A percentile compares a stretch with the other conserved stretches of the same genome.
These are phyloP conservation scores for Aureobasidium leucospermi DNA, from an alignment of 2,329 filamentous ascomycete species.

Conservation along the genomic window DNA sequence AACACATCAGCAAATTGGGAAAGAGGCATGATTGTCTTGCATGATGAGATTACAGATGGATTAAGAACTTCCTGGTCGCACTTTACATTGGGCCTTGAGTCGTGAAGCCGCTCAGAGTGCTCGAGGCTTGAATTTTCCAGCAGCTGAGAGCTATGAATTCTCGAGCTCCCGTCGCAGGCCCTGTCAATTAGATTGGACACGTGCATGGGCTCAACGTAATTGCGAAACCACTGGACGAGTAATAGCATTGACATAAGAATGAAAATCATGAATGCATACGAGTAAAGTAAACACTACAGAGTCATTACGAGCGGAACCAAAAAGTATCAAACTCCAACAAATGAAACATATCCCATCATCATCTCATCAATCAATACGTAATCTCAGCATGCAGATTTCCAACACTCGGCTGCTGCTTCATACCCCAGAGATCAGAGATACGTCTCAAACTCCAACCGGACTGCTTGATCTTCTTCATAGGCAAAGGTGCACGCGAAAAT, in stretches of 20 bases:
- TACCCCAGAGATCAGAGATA: not conserved
- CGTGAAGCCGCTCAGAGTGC: too few species aligned
- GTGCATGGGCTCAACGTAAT: too few species aligned
- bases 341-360: not conserved
- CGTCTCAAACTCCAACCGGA: conserved; percentile 10
- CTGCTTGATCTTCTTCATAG: not conserved
- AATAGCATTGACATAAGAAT: too few species aligned
- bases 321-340: not conserved
- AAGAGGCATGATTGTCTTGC: not conserved
- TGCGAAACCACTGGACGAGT: too few species aligned
- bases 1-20: too few species aligned
- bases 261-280: not conserved
- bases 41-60: not conserved
- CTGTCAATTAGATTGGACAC: too few species aligned
- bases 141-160: too few species aligned
- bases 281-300: not conserved
- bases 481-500: not conserved
- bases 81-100: too few species aligned
- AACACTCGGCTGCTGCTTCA: not conserved
- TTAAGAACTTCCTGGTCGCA: too few species aligned
- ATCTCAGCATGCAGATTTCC: not conserved
- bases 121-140: too few species aligned
- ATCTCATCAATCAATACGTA: not conserved
- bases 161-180: too few species aligned
- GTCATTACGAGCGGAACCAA: not conserved